Evolutionary conservation across 768 basidiomycete genomes (phyloP), one percentile per base, ranked within the genome.

Genomic region (Boletus reticulatus): DNA sequence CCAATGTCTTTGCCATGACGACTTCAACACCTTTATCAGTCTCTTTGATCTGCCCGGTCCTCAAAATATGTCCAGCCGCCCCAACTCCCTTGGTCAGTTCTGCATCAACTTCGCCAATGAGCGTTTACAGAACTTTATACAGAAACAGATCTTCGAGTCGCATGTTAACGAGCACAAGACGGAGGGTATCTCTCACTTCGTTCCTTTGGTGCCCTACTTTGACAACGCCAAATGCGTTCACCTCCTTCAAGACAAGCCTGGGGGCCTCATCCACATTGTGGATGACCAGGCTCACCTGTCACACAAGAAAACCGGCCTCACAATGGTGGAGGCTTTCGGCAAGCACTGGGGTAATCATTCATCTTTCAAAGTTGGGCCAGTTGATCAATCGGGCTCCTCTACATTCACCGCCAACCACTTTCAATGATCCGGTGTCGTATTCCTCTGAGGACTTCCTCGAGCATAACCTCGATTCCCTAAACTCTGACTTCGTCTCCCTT

Each of bases 71-170:
- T 84, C 88, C 6, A 88, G 85, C 54, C 82, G 92, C 2, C 78
- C 89, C 53, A 98, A 99, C 73, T 94, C 94, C 7, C 84, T 99
- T 46, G 94, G 98, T 68, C 94, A 98, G 59, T 94, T 98, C 71
- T 92, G 90, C 72, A 81, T 97, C 78, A 99, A 98, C 74, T 95
- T 93, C 64, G 94, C 95, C 55, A 94, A 94, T 63, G 97, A 99
- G 69, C 86, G 92, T 2, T 70, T 98, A 16, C 93, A 95, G 49
- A 78, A 85, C 61, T 97, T 89, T 77, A 79, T 88, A 11, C 87
- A 94, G 69, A 85, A 44, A 6, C 34, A 17, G 0, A 36, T 52
- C 32, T 94, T 94, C 70, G 92, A 94, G 71, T 78, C 77, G 10
- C 86, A 93, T 59, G 83, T 88, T 17, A 84, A 82, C 53, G 94